These are phyloP conservation scores for Mariannaea sp. DNA, from an alignment of 2,329 filamentous ascomycete genomes.

Conservation along the genomic window DNA sequence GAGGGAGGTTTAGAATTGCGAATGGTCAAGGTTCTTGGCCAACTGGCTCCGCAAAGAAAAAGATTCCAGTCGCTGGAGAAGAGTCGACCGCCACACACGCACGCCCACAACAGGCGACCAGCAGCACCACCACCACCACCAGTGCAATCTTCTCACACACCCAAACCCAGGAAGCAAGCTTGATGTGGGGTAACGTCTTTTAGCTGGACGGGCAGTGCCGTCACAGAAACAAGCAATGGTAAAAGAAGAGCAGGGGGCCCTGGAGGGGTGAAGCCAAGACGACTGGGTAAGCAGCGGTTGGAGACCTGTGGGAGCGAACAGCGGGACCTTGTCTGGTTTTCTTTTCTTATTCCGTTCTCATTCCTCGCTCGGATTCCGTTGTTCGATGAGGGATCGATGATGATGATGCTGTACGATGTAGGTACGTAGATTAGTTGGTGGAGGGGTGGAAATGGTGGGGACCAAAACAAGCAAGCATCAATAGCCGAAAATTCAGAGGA, in stretches of 20 bases:
- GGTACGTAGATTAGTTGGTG: conserved; percentile 3
- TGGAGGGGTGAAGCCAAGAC: conserved; percentile 21
- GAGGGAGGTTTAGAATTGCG: conserved; percentile 30
- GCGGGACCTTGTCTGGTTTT: conserved; percentile 9
- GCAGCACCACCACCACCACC: conserved; percentile 6
- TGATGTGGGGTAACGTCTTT: conserved; percentile 37
- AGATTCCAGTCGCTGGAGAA: conserved; percentile 38
- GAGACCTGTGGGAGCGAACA: background rate
- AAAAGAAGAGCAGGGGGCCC: conserved; percentile 26
- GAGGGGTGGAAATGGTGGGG: conserved; percentile 8
- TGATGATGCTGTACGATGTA: too few relatives aligned
- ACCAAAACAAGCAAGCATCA: background rate
- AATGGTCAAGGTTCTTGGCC: conserved; percentile 20
- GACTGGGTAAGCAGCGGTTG: conserved; percentile 18
- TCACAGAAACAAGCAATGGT: conserved; percentile 32
- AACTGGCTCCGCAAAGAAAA: conserved; percentile 35
- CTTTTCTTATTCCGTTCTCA: background rate
- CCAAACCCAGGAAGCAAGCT: conserved; percentile 26
- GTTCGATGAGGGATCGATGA: conserved; percentile 6
- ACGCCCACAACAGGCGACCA: conserved; percentile 8
- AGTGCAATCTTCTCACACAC: conserved; percentile 27
- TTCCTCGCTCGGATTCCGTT: background rate
- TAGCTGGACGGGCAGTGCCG: conserved; percentile 39
- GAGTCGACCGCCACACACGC: conserved; percentile 33
- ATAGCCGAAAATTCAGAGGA: background rate